Evolutionary conservation across 2,329 filamentous ascomycete species (phyloP).

Genomic region (Chalaropsis ovoidea): DNA sequence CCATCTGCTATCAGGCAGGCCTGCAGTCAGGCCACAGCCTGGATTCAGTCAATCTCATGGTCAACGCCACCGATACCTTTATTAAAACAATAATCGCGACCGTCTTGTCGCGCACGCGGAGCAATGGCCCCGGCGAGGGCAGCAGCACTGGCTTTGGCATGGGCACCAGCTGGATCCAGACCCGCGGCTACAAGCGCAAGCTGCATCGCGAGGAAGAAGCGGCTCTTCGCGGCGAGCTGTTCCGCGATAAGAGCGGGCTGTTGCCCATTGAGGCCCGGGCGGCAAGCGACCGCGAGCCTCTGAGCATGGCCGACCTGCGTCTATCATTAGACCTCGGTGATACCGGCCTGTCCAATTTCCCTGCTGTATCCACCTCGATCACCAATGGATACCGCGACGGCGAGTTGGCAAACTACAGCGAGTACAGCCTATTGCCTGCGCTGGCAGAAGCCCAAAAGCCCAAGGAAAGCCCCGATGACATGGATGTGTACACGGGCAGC

Average conservation of each 20-base stretch:
- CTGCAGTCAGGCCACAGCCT: slow-evolving; percentile 48
- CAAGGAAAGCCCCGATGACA: slow-evolving; percentile 29
- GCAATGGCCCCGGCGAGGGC: slow-evolving; percentile 54
- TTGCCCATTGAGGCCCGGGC: slow-evolving; percentile 73
- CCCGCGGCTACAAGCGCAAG: slow-evolving; percentile 64
- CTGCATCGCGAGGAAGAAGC: slow-evolving; percentile 66
- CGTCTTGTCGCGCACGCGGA: slow-evolving; percentile 53
- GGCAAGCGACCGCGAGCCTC: slow-evolving; percentile 57
- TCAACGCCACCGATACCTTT: slow-evolving; percentile 55
- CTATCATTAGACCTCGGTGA: slow-evolving; percentile 68
- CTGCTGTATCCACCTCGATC: slow-evolving; percentile 60
- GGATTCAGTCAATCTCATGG: slow-evolving; percentile 55
- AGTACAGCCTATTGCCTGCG: slow-evolving; percentile 46
- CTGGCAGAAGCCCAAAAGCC: slow-evolving; percentile 26
- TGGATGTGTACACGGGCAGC: slow-evolving; percentile 39
- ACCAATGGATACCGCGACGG: slow-evolving; percentile 63
- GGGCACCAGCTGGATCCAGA: slow-evolving; percentile 64
- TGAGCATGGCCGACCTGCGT: slow-evolving; percentile 69
- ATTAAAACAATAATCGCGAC: slow-evolving; percentile 56
- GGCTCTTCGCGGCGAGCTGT: slow-evolving; percentile 60
- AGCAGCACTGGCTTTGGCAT: slow-evolving; percentile 54
- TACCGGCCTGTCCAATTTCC: slow-evolving; percentile 65
- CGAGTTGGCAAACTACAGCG: slow-evolving; percentile 57
- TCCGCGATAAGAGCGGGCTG: slow-evolving; percentile 63
- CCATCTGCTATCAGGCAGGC: slow-evolving; percentile 57